Evolutionary conservation across 805 yeast species (phyloP), one percentile per base, ranked within the genome.

Genomic region (Metschnikowia bowlesiae): DNA sequence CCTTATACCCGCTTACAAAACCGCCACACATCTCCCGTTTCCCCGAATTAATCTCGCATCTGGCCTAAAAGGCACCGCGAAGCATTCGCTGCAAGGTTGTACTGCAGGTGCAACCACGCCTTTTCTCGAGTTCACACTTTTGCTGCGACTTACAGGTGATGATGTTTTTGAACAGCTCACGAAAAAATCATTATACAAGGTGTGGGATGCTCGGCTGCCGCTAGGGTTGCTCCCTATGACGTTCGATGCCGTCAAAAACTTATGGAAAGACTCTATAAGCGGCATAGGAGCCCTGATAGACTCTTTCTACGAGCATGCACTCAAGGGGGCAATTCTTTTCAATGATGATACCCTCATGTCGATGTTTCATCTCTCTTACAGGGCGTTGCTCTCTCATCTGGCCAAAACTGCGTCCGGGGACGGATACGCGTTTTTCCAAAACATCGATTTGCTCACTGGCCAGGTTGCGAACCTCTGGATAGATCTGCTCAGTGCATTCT

Each of bases 201-300:
- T 89, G 4, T 90, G 97, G 97, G 66, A 76, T 4, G 70, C 82
- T 2, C 71, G 91, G 52, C 78, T 87, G 48, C 58, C 66, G 1
- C 62, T 87, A 11, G 82, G 87, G 55, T 69, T 92, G 30, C 59
- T 92, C 11, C 96, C 96, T 2, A 85, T 87, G 88, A 76, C 91
- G 0, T 71, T 90, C 4, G 83, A 85, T 53, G 85, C 91, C 0
- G 59, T 72, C 1, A 66, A 73, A 0, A 81, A 82, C 34, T 61
- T 64, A 36, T 83, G 88, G 81, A 67, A 73, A 38, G 85, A 85
- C 49, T 63, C 76, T 0, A 67, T 82, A 38, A 81, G 94, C 0
- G 96, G 97, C 0, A 76, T 87, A 8, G 97, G 98, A 2, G 97
- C 97, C 0, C 86, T 96, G 2, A 80, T 89, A 13, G 98, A 91